These are phyloP conservation scores for Penicillium waksmanii DNA, from an alignment of 495 filamentous ascomycete genomes.

Conservation along the genomic window DNA sequence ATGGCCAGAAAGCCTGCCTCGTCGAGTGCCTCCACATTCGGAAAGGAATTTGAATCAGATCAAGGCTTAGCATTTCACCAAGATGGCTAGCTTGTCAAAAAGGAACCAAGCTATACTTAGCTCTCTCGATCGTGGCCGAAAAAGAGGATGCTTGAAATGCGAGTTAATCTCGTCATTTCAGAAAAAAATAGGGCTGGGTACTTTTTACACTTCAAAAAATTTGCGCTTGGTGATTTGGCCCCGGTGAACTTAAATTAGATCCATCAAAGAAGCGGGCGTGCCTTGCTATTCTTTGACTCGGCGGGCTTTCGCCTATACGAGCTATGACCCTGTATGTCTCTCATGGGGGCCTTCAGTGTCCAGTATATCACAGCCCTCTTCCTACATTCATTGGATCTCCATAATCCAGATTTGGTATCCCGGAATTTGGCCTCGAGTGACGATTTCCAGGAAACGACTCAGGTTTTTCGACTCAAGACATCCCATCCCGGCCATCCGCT, in stretches of 20 bases:
- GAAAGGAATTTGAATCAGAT: too few species aligned
- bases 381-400: slow-evolving; percentile 1
- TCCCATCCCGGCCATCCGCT: slow-evolving; percentile 8
- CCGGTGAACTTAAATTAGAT: background rate
- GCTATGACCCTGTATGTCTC: background rate
- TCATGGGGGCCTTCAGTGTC: background rate
- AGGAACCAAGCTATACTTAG: too few species aligned
- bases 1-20: too few species aligned
- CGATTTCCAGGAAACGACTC: background rate
- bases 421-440: slow-evolving; percentile 9
- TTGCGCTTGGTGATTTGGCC: background rate
- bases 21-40: too few species aligned
- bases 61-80: too few species aligned
- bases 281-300: background rate
- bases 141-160: background rate
- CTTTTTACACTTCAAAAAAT: background rate
- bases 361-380: background rate
- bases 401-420: slow-evolving; percentile 6
- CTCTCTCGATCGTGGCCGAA: too few species aligned
- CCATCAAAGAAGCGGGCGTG: background rate
- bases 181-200: background rate
- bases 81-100: too few species aligned
- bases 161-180: background rate
- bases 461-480: background rate
- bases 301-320: background rate